Conservation (phyloP, 768 basidiomycete species). For the Coprinopsis cinerea region DNA sequence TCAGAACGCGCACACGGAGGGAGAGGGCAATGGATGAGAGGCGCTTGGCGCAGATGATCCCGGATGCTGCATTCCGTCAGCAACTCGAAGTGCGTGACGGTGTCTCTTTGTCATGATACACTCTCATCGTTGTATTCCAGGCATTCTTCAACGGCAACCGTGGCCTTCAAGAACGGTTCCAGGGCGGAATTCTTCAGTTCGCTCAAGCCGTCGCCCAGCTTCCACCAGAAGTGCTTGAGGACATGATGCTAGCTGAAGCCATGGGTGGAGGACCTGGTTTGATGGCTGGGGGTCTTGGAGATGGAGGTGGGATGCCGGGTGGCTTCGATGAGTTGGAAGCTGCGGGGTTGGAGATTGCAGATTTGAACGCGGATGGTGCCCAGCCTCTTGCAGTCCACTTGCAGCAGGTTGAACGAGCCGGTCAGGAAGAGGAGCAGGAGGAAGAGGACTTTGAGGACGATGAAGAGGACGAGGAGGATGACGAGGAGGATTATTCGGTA, state of each 20-base stretch:
- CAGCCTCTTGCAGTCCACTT: conserved; percentile 12
- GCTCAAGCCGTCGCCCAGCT: conserved; percentile 49
- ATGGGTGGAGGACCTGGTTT: conserved; percentile 27
- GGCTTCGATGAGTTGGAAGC: conserved; percentile 30
- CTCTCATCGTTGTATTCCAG: conserved; percentile 17
- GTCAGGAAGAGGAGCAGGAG: conserved; percentile 15
- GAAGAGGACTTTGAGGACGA: conserved; percentile 25
- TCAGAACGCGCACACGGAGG: conserved; percentile 32
- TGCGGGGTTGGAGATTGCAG: conserved; percentile 24
- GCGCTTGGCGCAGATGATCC: conserved; percentile 48
- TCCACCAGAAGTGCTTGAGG: conserved; percentile 54
- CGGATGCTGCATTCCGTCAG: conserved; percentile 48
- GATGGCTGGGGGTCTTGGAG: conserved; percentile 23
- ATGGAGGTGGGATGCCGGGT: conserved; percentile 42
- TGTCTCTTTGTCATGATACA: background rate
- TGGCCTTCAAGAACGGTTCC: conserved; percentile 48
- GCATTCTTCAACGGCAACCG: conserved; percentile 55
- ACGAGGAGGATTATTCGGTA: conserved; percentile 47
- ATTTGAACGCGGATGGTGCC: conserved; percentile 8
- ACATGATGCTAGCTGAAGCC: conserved; percentile 46
- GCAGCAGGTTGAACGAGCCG: conserved; percentile 19
- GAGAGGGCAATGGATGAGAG: conserved; percentile 45
- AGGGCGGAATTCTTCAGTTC: conserved; percentile 62
- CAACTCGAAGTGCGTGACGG: conserved; percentile 44
- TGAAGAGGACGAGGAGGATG: conserved; percentile 37